Percentiles rank a stretch among this genome's conserved stretches.
Conservation (phyloP, 306 rosid species). For the Dalbergia cultrata region DNA sequence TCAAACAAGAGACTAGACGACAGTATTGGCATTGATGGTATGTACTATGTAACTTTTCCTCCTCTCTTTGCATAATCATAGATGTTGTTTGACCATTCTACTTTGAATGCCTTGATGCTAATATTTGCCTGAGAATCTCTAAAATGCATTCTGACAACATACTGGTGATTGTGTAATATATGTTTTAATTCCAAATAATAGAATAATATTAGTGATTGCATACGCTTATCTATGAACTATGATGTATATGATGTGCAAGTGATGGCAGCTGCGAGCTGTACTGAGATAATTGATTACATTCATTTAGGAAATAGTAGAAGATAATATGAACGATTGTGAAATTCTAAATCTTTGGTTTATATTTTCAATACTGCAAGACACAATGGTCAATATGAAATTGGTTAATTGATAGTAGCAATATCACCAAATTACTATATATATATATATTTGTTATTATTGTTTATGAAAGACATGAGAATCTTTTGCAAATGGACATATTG, state of each 20-base stretch:
- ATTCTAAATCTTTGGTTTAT: not conserved
- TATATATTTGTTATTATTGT: not conserved
- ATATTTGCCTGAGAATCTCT: conserved; percentile 13
- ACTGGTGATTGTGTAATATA: conserved; percentile 6
- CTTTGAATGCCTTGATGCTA: conserved; percentile 15
- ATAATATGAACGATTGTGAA: not conserved
- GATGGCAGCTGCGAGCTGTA: not conserved
- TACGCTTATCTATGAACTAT: conserved; percentile 15
- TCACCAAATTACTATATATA: not conserved
- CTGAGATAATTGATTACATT: conserved; percentile 21
- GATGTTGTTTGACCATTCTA: conserved; percentile 16
- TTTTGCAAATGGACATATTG: too few relatives aligned
- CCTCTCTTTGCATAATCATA: conserved; percentile 33
- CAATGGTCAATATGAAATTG: not conserved
- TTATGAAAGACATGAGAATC: too few relatives aligned
- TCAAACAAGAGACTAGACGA: conserved; percentile 90
- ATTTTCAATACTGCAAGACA: conserved; percentile 13
- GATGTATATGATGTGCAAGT: conserved; percentile 3
- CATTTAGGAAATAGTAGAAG: not conserved
- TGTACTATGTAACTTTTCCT: conserved; percentile 57
- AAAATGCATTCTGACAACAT: conserved; percentile 19
- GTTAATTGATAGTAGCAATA: not conserved
- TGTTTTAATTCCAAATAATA: conserved; percentile 20
- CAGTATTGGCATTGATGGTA: conserved; percentile 59
- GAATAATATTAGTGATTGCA: not conserved